Conservation (phyloP, 805 yeast genomes). For the Nakazawaea anatomiae region DNA sequence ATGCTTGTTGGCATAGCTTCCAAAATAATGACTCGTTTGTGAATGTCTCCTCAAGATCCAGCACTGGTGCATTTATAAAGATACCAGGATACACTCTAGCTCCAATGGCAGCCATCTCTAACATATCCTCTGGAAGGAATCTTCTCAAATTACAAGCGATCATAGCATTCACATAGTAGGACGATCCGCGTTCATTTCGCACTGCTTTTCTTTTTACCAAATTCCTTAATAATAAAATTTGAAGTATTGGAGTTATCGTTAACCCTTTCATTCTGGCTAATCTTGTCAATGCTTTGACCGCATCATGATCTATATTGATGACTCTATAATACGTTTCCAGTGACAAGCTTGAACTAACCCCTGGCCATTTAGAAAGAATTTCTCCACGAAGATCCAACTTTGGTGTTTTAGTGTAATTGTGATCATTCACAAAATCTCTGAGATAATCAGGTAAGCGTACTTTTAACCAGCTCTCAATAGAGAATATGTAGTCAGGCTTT, state of each 20-base stretch:
- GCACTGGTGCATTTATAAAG: slow-evolving; percentile 1
- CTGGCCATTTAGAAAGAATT: slow-evolving; percentile 1
- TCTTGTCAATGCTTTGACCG: neutral
- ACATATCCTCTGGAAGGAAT: neutral
- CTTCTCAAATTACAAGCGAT: slow-evolving; percentile 6
- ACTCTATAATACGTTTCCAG: neutral
- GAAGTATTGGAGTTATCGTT: slow-evolving; percentile 7
- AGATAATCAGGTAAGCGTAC: neutral
- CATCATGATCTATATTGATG: neutral
- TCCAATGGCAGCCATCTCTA: neutral
- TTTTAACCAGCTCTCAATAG: neutral
- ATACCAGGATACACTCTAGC: slow-evolving; percentile 6
- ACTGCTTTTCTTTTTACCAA: neutral
- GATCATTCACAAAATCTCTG: slow-evolving; percentile 1
- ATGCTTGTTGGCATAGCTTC: neutral
- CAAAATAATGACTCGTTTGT: slow-evolving; percentile 5
- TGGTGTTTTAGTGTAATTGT: slow-evolving; percentile 1
- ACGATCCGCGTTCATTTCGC: neutral
- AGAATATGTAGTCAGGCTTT: neutral
- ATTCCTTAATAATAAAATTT: neutral
- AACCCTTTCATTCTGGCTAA: neutral
- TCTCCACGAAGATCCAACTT: neutral
- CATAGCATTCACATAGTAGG: slow-evolving; percentile 9
- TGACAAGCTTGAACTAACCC: neutral
- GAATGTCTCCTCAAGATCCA: neutral